Base-by-base conservation (phyloP, 805 yeast species). In the Cyberlindnera maritima region DNA sequence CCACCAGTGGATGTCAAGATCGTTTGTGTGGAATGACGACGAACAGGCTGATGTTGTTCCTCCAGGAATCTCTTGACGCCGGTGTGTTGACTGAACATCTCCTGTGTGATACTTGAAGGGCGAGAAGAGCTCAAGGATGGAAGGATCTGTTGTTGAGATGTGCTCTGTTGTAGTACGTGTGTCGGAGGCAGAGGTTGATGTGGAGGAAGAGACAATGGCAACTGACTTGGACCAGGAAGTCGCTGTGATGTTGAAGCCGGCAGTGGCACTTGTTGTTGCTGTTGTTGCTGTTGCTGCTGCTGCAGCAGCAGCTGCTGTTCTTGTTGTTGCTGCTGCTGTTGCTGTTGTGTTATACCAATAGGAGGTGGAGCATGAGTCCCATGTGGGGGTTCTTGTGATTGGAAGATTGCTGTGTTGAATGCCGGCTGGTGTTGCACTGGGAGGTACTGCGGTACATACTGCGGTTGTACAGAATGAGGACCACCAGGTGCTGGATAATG, bases 21-120 rank as follows among this genome's bases (percentile, higher is more conserved):
- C 0, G 60, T 60, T 32, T 61, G 65, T 5, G 64, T 47, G 0
- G 63, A 58, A 36, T 61, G 65, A 35, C 65, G 55, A 49, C 65
- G 57, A 4, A 39, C 34, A 4, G 64, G 63, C 14, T 52, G 51
- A 36, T 59, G 52, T 34, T 59, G 60, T 34, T 61, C 63, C 31
- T 61, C 65, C 12, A 61, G 33, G 42, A 61, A 53, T 19, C 64
- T 47, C 47, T 60, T 61, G 21, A 61, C 58, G 3, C 64, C 63
- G 14, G 58, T 60, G 36, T 58, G 63, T 25, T 56, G 62, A 38
- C 52, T 52, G 35, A 52, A 52, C 17, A 48, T 32, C 19, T 59
- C 61, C 38, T 60, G 63, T 15, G 53, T 48, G 18, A 59, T 48
- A 39, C 58, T 54, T 33, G 59, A 53, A 11, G 65, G 48, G 37